Percentiles rank a stretch among this genome's conserved stretches.
Evolutionary conservation across 805 yeast genomes (phyloP).

Genomic region (Monosporozyma servazzii): DNA sequence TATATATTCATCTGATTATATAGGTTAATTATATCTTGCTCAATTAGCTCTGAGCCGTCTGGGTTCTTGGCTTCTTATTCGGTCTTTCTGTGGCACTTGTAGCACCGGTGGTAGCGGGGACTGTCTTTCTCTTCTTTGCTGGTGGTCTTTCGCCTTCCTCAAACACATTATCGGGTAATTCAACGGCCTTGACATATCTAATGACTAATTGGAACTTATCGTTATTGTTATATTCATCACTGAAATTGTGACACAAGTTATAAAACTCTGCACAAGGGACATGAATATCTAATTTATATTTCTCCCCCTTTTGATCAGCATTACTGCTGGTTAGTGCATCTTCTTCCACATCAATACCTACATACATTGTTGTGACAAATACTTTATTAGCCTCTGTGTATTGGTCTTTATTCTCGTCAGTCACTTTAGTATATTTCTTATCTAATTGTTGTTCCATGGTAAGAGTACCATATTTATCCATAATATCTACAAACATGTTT

Average conservation of each 20-base stretch:
- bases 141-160: slow-evolving; percentile 75
- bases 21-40: too few species aligned
- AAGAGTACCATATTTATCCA: slow-evolving; percentile 54
- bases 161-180: slow-evolving; percentile 78
- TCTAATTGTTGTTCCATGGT: slow-evolving; percentile 40
- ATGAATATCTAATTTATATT: slow-evolving; percentile 69
- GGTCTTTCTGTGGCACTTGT: neutral
- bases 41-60: neutral
- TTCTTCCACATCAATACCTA: slow-evolving; percentile 54
- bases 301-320: slow-evolving; percentile 32
- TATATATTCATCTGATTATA: too few species aligned
- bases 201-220: slow-evolving; percentile 48
- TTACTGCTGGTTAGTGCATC: slow-evolving; percentile 2
- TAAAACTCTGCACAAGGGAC: slow-evolving; percentile 86
- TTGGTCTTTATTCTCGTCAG: slow-evolving; percentile 31
- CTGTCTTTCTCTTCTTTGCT: slow-evolving; percentile 42
- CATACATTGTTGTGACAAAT: slow-evolving; percentile 64
- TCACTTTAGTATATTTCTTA: slow-evolving; percentile 27
- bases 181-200: slow-evolving; percentile 66
- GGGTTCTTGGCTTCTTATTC: neutral
- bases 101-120: slow-evolving; percentile 7
- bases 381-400: slow-evolving; percentile 30
- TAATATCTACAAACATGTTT: slow-evolving; percentile 25
- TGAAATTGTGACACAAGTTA: slow-evolving; percentile 68
- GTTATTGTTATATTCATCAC: slow-evolving; percentile 50